These are phyloP conservation scores for Echites panduratus DNA, from an alignment of 257 asterid species.

Conservation along the genomic window DNA sequence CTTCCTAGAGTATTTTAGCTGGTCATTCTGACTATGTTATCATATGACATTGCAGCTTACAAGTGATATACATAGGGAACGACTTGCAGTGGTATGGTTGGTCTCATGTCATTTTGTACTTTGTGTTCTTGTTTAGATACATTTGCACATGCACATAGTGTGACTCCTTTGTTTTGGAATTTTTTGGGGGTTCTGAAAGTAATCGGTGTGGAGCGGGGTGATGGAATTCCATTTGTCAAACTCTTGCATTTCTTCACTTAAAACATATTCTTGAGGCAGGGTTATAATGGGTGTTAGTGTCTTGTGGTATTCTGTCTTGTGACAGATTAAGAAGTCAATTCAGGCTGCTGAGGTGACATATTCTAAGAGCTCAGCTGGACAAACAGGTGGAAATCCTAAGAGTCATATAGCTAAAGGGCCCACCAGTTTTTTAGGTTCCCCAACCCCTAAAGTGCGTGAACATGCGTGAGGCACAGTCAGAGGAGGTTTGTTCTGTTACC, in stretches of 20 bases:
- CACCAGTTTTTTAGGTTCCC: constrained; percentile 47
- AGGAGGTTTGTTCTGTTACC: constrained; percentile 8
- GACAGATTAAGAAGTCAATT: constrained; percentile 67
- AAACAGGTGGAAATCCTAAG: constrained; percentile 57
- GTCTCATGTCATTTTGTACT: constrained; percentile 4
- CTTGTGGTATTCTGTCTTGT: constrained; percentile 1
- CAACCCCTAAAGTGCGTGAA: constrained; percentile 55
- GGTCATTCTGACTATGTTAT: constrained; percentile 17
- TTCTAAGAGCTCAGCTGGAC: constrained; percentile 48
- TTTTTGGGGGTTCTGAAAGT: neutral
- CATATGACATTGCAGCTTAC: constrained; percentile 42
- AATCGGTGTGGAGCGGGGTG: neutral
- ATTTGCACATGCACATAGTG: neutral
- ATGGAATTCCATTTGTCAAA: neutral
- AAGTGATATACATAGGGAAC: constrained; percentile 74
- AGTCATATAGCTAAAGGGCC: constrained; percentile 62
- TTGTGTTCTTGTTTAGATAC: neutral
- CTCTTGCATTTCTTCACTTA: neutral
- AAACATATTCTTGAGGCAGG: neutral
- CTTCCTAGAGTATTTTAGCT: neutral
- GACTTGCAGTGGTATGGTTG: constrained; percentile 68
- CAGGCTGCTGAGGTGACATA: constrained; percentile 32
- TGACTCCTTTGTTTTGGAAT: neutral
- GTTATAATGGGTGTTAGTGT: neutral
- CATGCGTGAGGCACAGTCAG: constrained; percentile 32